Evolutionary conservation across 164 flowering plant species (phyloP), one percentile per base, ranked within the genome.

Genomic region (Umbilicus rupestris): DNA sequence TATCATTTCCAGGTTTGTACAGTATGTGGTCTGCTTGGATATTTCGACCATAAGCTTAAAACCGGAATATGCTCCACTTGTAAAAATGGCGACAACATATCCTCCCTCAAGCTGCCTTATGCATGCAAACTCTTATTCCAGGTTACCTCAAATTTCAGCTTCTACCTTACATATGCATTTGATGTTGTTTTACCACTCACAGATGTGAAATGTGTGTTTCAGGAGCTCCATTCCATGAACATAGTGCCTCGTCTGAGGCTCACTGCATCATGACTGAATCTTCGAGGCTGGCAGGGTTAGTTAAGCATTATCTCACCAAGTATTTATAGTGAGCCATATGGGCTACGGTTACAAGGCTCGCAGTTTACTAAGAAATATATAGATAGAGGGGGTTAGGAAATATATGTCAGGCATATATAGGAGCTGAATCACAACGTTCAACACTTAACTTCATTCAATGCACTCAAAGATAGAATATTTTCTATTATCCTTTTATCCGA

Each of bases 141-240:
- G 95, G 98, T 89, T 74, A 75, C 17, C 41, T 64, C 42, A 35
- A 35, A 35, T 41, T n/a, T n/a, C 5, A 47, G 20, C 7, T 6
- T n/a, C 55, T n/a, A n/a, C n/a, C n/a, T n/a, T n/a, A n/a, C n/a
- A n/a, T 47, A n/a, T 47, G 55, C 55, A 47, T 47, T 47, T 19
- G 24, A 20, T 17, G 55, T 47, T 47, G 24, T 47, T n/a, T 47
- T n/a, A 19, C n/a, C 3, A 15, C 6, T 7, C 37, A 7, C 6
- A 35, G 37, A 35, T 35, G 37, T 35, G 52, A 47, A 42, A 26
- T 55, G 0, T 22, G 66, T 19, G 55, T 66, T 69, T 2, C 86
- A 92, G 97, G 98, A 93, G 74, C 87, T 93, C 66, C 97, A 90
- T 63, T 81, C 97, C 2, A 93, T 93, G 98, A 93, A 93, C 44